Base-by-base conservation (phyloP, 2,329 filamentous ascomycete species). In the Magnaporthiopsis rhizophila region DNA sequence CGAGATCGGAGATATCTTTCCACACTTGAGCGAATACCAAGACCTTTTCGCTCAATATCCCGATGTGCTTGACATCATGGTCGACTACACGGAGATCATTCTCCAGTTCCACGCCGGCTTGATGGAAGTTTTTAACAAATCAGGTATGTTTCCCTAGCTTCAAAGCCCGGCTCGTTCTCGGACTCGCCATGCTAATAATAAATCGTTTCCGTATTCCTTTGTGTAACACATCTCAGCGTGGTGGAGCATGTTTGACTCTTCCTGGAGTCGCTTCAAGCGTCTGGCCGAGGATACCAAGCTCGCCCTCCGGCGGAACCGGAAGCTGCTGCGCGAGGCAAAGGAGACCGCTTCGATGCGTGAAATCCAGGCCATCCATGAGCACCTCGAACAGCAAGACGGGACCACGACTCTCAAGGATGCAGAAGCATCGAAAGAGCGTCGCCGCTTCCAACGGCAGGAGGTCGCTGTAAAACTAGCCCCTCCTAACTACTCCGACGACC, bases 41-140 rank as follows among this genome's bases (percentile, higher is more conserved):
- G 15, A 21, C 24, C 28, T 59, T 18, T 59, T 11, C 58, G 21
- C 28, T 12, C 13, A 13, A 34, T 28, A 59, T 34, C n/a, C 58
- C 7, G 18, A 28, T 13, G 30, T 59, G 28, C 28, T 7, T 8
- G 28, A 15, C 58, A 59, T 59, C 34, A 5, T 59, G 4, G 28
- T n/a, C 15, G 28, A 59, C 8, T 59, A 26, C 21, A n/a, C 15
- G 3, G 24, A 26, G 21, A 34, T 26, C 6, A 32, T 59, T 13
- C 32, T 59, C 8, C 34, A 13, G 15, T 59, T 59, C 26, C 2
- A 59, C 15, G 21, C 58, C 11, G 58, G 30, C 13, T 24, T 60
- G 7, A 36, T 34, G 58, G 58, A 60, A 11, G 58, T 60, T 7
- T 60, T 60, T 15, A 60, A 36, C 58, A 60, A 13, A 60, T 36